Base-by-base conservation (phyloP, 495 filamentous ascomycete genomes). In the Xylaria longipes region DNA sequence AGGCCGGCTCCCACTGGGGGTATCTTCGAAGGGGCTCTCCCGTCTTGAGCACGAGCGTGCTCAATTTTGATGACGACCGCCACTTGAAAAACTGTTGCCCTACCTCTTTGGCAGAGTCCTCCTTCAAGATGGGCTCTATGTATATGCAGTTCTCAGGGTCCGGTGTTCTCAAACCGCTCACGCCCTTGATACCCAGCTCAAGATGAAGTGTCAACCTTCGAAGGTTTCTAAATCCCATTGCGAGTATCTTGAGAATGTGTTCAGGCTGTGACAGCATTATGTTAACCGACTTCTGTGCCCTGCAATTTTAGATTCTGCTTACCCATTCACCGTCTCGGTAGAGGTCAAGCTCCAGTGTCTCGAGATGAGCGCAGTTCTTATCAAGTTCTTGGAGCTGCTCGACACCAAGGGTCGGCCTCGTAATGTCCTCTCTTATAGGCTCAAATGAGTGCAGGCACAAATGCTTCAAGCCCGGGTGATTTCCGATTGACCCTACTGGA, bases 341-440 rank as follows among this genome's bases (percentile, higher is more conserved):
- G 48, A 68, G 65, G 27, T 68, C 65, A 14, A 68, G 3, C 65
- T 68, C 65, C 50, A 68, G 65, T 8, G 65, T 58, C 65, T 68
- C 65, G 37, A 68, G 48, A 58, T 45, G 1, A 58, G 65, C 29
- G 65, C 65, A 68, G 14, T 35, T 41, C 35, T n/a, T 33, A 15
- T 68, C 65, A 8, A 68, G 65, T 17, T 58, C 22, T n/a, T 45
- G 50, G 2, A 68, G 65, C 35, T 57, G 50, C 50, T 57, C 65
- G n/a, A 58, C 15, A n/a, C 35, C 7, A n/a, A 68, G 20, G 8
- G 50, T 45, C 22, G 48, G 65, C 52, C 65, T 68, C 25, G 5
- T 22, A 41, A 0, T 22, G 1, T 58, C 35, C 20, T 9, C 33
- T 1, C 22, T 17, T 5, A n/a, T 5, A 31, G n/a, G 50, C 50